Base-by-base conservation (phyloP, 2,329 filamentous ascomycete species). In the Hymenoscyphus fructigenus region DNA sequence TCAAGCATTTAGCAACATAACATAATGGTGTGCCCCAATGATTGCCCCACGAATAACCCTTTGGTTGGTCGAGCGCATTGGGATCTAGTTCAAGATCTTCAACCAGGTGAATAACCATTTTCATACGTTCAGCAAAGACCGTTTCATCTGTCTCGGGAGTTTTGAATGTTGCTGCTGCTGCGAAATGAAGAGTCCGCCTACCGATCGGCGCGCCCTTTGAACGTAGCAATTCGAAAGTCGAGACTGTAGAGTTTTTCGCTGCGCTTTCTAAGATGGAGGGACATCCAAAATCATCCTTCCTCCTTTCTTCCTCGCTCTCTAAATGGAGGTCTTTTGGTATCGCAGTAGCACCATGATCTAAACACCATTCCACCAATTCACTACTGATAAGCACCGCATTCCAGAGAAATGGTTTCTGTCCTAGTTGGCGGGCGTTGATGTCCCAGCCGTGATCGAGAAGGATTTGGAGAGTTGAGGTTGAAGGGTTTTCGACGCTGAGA, bases 11-110 rank as follows among this genome's bases (percentile, higher is more conserved):
- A 32, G 55, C 55, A 5, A 57, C 55, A 20, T 57, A 57, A 57
- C 55, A 57, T 6, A 57, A 17, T 7, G 55, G 55, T 2, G 55
- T 57, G n/a, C 55, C 55, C 55, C 55, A 57, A 12, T 57, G 55
- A n/a, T 57, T 57, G 9, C 55, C 55, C 29, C 26, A 57, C 12
- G 17, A 15, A 17, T 34, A 57, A 28, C 55, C 55, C n/a, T 3
- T 17, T 29, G 55, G 55, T 32, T 57, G 55, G 7, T 57, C 55
- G 3, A 32, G 15, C 3, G 55, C 28, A 29, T 57, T 57, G 1
- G 55, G 28, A 20, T 57, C 55, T 7, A 57, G 12, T 34, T 28
- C 55, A 2, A 57, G 0, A 9, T 7, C 17, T 9, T 57, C 28
- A 32, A 57, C 14, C 3, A 57, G 28, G 17, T 57, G 26, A 17